phyloP scores from a whole-genome alignment of 345 rosid species.

The Durio zibethinus region DNA sequence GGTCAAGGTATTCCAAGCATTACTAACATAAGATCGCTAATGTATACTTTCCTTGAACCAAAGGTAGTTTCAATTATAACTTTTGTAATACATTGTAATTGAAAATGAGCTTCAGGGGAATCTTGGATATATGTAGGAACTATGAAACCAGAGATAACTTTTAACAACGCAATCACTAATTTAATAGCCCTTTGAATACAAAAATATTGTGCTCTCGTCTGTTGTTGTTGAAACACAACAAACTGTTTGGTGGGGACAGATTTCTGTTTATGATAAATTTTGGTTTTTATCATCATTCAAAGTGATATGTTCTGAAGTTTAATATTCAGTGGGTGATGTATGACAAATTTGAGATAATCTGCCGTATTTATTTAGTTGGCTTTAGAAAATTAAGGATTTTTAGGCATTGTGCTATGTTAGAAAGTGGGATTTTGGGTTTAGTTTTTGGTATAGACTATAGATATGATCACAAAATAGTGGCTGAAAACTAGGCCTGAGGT shows the following conservation, averaged over 20 bases:
- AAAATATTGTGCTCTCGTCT: neutral
- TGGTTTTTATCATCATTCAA: neutral
- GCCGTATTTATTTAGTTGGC: neutral
- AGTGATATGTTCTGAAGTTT: neutral
- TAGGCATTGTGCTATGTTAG: neutral
- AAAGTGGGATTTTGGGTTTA: constrained; percentile 1
- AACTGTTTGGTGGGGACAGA: neutral
- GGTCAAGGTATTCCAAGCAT: neutral
- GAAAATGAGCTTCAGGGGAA: neutral
- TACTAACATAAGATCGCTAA: neutral
- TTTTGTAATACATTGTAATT: neutral
- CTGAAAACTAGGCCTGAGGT: neutral
- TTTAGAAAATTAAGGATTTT: neutral
- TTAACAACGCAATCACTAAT: neutral
- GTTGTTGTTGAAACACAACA: neutral
- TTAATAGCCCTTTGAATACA: neutral
- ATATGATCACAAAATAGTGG: neutral
- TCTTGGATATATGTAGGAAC: neutral
- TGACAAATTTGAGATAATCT: neutral
- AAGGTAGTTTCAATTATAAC: neutral
- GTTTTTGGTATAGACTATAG: neutral
- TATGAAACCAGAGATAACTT: neutral
- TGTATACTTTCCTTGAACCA: neutral
- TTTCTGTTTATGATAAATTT: neutral
- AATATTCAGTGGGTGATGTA: neutral